phyloP scores from a whole-genome alignment of 2,329 filamentous ascomycete species.

The Fusarium albosuccineum region DNA sequence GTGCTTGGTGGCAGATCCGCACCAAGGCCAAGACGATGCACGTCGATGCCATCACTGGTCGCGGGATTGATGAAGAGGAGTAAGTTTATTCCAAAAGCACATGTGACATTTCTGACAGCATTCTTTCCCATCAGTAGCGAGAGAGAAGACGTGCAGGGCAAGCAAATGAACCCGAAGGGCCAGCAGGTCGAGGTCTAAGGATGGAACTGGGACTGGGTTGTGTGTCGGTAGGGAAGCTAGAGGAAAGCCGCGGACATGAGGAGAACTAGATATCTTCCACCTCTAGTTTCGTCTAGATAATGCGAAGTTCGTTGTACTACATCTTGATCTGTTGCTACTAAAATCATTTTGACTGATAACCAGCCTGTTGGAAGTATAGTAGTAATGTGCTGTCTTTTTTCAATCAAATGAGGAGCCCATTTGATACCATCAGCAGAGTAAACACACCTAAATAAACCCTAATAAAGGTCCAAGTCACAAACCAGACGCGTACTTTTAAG shows the following conservation, averaged over 20 bases:
- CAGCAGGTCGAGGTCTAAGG: background rate
- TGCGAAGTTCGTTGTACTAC: too few relatives aligned
- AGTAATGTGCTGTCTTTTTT: too few relatives aligned
- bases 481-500: background rate
- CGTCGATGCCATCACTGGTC: slow-evolving; percentile 6
- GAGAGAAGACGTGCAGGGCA: background rate
- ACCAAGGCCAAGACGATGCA: slow-evolving; percentile 22
- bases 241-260: background rate
- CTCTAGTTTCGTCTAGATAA: too few relatives aligned
- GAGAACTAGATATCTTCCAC: background rate
- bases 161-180: background rate
- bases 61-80: slow-evolving; percentile 22
- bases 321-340: too few relatives aligned
- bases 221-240: background rate
- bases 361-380: too few relatives aligned
- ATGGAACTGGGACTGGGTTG: background rate
- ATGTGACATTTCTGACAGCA: background rate
- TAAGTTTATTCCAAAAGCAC: background rate
- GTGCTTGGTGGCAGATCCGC: slow-evolving; percentile 43
- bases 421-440: too few relatives aligned
- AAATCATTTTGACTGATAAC: too few relatives aligned
- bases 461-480: too few relatives aligned
- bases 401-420: too few relatives aligned
- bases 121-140: background rate
- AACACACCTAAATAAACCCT: too few relatives aligned